phyloP scores from a whole-genome alignment of 306 rosid genomes.

The Acacia acuminata region DNA sequence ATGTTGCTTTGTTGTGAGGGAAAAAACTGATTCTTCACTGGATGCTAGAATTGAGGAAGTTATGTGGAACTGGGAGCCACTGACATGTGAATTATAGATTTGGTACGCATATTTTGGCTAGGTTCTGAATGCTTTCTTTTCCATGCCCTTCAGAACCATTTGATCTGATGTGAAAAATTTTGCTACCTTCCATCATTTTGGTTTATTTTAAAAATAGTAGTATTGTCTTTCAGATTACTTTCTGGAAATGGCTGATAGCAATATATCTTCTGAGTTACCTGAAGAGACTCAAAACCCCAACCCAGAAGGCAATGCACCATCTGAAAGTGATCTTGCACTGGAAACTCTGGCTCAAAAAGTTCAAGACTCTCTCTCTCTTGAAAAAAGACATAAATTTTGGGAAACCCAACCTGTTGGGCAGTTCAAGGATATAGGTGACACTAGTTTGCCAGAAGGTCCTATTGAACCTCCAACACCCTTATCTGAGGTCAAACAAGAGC shows the following conservation, averaged over 20 bases:
- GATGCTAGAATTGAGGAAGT: neutral
- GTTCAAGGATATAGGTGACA: constrained; percentile 74
- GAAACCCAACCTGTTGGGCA: constrained; percentile 99
- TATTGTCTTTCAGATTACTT: constrained; percentile 34
- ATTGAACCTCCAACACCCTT: constrained; percentile 76
- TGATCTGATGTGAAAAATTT: neutral
- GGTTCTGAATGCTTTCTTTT: neutral
- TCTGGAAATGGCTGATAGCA: constrained; percentile 64
- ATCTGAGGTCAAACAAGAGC: constrained; percentile 87
- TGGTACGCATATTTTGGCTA: neutral
- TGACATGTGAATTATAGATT: neutral
- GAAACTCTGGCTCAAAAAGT: constrained; percentile 57
- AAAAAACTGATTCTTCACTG: neutral
- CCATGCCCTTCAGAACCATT: neutral
- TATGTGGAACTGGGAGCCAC: constrained; percentile 5
- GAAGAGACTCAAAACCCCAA: constrained; percentile 63
- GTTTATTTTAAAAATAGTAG: constrained; percentile 5
- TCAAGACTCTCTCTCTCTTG: constrained; percentile 75
- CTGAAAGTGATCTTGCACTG: constrained; percentile 57
- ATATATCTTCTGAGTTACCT: constrained; percentile 53
- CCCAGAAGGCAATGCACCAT: constrained; percentile 65
- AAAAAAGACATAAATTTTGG: constrained; percentile 81
- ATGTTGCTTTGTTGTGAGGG: neutral
- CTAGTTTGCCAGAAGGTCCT: constrained; percentile 76
- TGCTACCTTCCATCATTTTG: constrained; percentile 8